These are phyloP conservation scores for Capsicum chinense DNA, from an alignment of 257 asterid genomes.

Conservation along the genomic window DNA sequence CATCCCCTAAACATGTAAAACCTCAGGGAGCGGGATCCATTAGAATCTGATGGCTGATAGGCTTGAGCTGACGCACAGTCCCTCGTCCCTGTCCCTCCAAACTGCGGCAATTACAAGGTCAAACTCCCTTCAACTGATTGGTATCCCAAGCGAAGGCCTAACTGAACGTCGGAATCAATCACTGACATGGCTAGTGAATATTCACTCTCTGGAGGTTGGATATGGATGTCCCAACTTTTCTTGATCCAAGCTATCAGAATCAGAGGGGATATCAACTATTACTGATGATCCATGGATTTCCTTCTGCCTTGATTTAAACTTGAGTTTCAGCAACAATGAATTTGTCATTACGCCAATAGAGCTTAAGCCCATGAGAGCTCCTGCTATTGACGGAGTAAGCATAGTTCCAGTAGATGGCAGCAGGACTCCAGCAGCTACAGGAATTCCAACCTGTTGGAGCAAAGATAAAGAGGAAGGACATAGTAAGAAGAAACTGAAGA, in stretches of 20 bases:
- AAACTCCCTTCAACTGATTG: background rate
- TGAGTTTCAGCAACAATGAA: conserved; percentile 77
- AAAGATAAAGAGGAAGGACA: conserved; percentile 18
- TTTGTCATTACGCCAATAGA: conserved; percentile 93
- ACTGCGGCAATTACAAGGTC: background rate
- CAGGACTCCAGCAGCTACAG: conserved; percentile 91
- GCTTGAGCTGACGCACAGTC: conserved; percentile 8
- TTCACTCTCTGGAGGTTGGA: conserved; percentile 54
- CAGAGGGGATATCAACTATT: conserved; percentile 46
- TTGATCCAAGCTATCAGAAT: conserved; percentile 40
- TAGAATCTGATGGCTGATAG: background rate
- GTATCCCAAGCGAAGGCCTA: background rate
- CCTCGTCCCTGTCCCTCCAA: background rate
- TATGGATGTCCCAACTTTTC: conserved; percentile 50
- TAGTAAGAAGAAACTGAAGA: background rate
- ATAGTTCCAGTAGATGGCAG: conserved; percentile 88
- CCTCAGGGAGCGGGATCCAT: background rate
- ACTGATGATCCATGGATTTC: conserved; percentile 46
- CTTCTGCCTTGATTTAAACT: conserved; percentile 51
- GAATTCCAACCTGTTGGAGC: conserved; percentile 75
- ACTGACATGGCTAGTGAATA: background rate
- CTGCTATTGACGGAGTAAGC: conserved; percentile 97
- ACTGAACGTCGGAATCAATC: background rate
- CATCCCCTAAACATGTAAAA: conserved; percentile 2
- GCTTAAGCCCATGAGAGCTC: conserved; percentile 98